Evolutionary conservation across 192 early-diverging fungal genomes (phyloP), one percentile per base, ranked within the genome.

Genomic region (Chytriomyces sp.): DNA sequence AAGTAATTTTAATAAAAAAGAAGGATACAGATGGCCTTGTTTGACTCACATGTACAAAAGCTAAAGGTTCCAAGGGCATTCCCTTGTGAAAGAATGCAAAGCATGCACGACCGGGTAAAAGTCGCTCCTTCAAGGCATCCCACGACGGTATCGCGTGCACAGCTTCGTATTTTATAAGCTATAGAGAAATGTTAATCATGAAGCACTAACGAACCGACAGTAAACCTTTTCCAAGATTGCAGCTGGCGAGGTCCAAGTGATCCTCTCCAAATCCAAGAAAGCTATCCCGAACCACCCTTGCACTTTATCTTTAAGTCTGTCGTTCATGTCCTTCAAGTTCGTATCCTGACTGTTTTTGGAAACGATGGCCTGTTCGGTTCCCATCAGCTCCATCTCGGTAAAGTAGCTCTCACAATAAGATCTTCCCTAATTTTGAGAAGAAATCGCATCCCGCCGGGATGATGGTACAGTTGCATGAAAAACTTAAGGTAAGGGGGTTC

Each of bases 211-310:
- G 33, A 52, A n/a, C 26, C 5, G 26, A 8, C 4, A 6, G 38
- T 33, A 5, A 62, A 94, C 91, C 80, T 93, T 94, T 75, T 96
- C 95, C 14, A 96, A 81, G 2, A 93, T 75, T 28, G 76, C 81
- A 1, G 92, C 93, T 6, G 91, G 88, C 6, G 91, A 89, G 66
- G 88, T 90, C 94, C 95, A 95, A 0, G 92, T 93, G 8, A 96
- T 82, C 38, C 91, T 82, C 53, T 92, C 89, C 19, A 95, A 82
- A 54, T 91, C 91, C 61, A 95, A 73, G 32, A 85, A 89, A 17
- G 87, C 89, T 32, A 93, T 74, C 17, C 76, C 84, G 28, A 95
- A 86, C 88, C 89, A 93, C n/a, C 79, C 80, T 69, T 92, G 87
- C 2, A 96, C 76, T 68, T 88, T 88, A 37, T 72, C 70, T 69